Conservation (phyloP, 176 grass and related monocot genomes). For the Rhynchospora breviuscula region DNA sequence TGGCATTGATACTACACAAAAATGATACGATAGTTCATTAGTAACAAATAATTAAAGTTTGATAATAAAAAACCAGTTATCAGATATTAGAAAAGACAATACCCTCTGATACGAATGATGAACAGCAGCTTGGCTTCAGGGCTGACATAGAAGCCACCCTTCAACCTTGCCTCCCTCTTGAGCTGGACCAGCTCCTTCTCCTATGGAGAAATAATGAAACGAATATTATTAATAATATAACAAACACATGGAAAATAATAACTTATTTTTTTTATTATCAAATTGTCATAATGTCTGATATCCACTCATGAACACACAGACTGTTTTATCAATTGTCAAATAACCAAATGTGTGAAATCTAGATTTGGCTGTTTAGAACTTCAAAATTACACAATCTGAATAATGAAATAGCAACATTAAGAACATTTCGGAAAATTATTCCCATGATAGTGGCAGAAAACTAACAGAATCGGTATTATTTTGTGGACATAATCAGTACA, state of each 20-base stretch:
- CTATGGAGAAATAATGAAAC: constrained; percentile 22
- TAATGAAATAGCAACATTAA: background rate
- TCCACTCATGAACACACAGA: background rate
- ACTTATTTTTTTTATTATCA: background rate
- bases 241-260: background rate
- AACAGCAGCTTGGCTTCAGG: constrained; percentile 85
- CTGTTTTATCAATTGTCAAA: too few species aligned
- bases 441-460: background rate
- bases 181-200: constrained; percentile 77
- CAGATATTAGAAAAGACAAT: background rate
- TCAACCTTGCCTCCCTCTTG: constrained; percentile 88
- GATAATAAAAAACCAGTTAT: background rate
- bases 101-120: constrained; percentile 87
- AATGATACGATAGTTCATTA: constrained; percentile 12
- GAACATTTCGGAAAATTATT: background rate
- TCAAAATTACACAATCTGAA: background rate
- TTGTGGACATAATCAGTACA: background rate
- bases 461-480: background rate
- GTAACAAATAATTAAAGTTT: background rate
- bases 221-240: background rate
- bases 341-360: background rate
- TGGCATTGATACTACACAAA: constrained; percentile 76
- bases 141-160: constrained; percentile 93
- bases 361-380: background rate
- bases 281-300: background rate